These are phyloP conservation scores for Punctularia strigosozonata DNA, from an alignment of 768 basidiomycete species.

Conservation along the genomic window DNA sequence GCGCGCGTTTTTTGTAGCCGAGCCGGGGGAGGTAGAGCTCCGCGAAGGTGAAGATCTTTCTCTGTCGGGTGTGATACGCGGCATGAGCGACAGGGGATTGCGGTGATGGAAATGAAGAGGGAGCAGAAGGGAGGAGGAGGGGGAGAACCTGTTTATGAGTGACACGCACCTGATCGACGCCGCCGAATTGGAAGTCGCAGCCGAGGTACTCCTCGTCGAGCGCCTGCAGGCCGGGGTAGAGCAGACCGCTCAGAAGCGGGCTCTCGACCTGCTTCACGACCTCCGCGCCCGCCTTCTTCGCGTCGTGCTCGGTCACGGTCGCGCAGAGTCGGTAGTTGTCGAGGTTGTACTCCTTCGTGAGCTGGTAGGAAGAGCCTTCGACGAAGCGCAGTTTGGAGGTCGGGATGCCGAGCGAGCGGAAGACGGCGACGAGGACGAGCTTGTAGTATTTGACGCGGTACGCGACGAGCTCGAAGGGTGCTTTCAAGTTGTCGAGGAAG, in stretches of 20 bases:
- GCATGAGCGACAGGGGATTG: background rate
- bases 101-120: background rate
- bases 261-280: slow-evolving; percentile 97
- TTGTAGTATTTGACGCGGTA: slow-evolving; percentile 89
- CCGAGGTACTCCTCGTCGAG: slow-evolving; percentile 95
- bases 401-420: slow-evolving; percentile 85
- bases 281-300: slow-evolving; percentile 96
- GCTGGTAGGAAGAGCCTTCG: slow-evolving; percentile 87
- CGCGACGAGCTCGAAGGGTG: slow-evolving; percentile 82
- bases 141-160: slow-evolving; percentile 1
- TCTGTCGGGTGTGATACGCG: slow-evolving; percentile 29
- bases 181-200: slow-evolving; percentile 96
- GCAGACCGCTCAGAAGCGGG: slow-evolving; percentile 78
- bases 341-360: slow-evolving; percentile 83
- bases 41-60: slow-evolving; percentile 98
- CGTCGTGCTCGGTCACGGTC: slow-evolving; percentile 91
- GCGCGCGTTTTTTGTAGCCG: slow-evolving; percentile 89
- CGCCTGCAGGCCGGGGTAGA: slow-evolving; percentile 95
- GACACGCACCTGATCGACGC: slow-evolving; percentile 90
- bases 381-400: slow-evolving; percentile 75
- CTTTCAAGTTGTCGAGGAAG: slow-evolving; percentile 95
- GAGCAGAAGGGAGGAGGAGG: slow-evolving; percentile 1
- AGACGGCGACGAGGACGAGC: slow-evolving; percentile 67
- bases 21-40: slow-evolving; percentile 90
- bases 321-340: slow-evolving; percentile 91